Evolutionary conservation across 805 yeast genomes (phyloP), one percentile per base, ranked within the genome.

Genomic region (Candida michaelii): DNA sequence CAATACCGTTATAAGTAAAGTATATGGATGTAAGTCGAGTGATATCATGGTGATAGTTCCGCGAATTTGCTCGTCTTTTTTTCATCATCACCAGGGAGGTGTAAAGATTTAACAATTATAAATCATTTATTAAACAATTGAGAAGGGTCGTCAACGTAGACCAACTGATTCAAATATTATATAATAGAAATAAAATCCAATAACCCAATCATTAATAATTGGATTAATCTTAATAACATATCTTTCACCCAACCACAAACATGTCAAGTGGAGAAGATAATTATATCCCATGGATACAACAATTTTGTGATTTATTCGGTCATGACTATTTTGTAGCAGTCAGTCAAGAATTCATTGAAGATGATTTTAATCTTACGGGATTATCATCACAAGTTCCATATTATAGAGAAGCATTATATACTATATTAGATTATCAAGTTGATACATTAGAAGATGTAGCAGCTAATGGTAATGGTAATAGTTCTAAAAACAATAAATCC

Each of bases 321-420:
- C 91, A 87, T 60, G 95, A 93, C 58, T 91, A 83, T 61, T 89
- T 89, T 62, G 95, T 90, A 33, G 95, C 90, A 53, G 96, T 93
- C 5, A 76, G 89, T 1, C 89, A 86, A 36, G 97, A 89, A 38
- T 93, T 89, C 63, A 88, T 93, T 47, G 97, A 90, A 55, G 99
- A 93, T 63, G 98, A 93, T 52, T 93, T 93, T 74, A 93, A 93
- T 60, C 74, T 93, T 55, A 90, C 98, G 1, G 97, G 98, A 1
- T 73, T 93, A 40, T 75, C 85, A 24, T 77, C 83, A 50, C 80
- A 86, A 45, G 96, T 93, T 8, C 96, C 97, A 3, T 87, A 83
- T 59, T 93, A 90, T 63, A 72, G 91, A 56, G 96, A 89, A 58
- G 96, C 98, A 1, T 68, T 91, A 48, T 97, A 91, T 64, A 76